phyloP scores from a whole-genome alignment of 2,329 filamentous ascomycete genomes.

The Anisogramma anomala region DNA sequence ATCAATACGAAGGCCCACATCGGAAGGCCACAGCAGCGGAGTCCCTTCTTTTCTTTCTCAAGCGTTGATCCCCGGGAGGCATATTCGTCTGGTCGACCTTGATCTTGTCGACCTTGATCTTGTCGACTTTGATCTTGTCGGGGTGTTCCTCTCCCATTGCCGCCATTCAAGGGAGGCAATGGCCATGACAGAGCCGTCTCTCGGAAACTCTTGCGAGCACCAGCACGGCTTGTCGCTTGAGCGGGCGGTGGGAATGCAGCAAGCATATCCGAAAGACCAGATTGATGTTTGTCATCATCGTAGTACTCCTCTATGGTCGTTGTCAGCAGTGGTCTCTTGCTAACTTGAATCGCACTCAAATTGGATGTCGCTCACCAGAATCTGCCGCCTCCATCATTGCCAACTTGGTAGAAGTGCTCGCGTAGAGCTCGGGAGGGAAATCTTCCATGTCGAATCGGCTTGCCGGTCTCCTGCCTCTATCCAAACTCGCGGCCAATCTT shows the following conservation, averaged over 20 bases:
- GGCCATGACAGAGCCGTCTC: conserved; percentile 43
- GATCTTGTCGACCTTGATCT: conserved; percentile 6
- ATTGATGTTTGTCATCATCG: conserved; percentile 36
- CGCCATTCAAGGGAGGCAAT: conserved; percentile 25
- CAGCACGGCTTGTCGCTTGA: conserved; percentile 31
- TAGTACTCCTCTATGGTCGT: conserved; percentile 19
- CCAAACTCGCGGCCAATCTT: conserved; percentile 73
- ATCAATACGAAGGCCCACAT: conserved; percentile 57
- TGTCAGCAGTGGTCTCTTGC: conserved; percentile 15
- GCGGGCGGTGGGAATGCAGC: conserved; percentile 53
- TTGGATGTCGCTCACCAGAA: conserved; percentile 25
- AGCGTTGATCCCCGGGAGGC: neutral
- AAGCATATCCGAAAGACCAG: conserved; percentile 52
- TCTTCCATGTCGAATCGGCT: conserved; percentile 45
- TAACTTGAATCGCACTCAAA: neutral
- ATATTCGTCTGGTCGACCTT: conserved; percentile 1
- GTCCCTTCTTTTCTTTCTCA: conserved; percentile 28
- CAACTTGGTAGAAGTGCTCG: conserved; percentile 14
- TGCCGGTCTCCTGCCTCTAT: conserved; percentile 59
- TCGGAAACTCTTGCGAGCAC: conserved; percentile 33
- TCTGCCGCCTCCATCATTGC: conserved; percentile 26
- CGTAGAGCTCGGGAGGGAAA: conserved; percentile 35
- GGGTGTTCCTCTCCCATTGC: conserved; percentile 12
- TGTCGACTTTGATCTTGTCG: conserved; percentile 8
- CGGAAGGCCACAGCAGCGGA: conserved; percentile 74